These are phyloP conservation scores for Graphilbum fragrans DNA, from an alignment of 2,329 filamentous ascomycete genomes.

Conservation along the genomic window DNA sequence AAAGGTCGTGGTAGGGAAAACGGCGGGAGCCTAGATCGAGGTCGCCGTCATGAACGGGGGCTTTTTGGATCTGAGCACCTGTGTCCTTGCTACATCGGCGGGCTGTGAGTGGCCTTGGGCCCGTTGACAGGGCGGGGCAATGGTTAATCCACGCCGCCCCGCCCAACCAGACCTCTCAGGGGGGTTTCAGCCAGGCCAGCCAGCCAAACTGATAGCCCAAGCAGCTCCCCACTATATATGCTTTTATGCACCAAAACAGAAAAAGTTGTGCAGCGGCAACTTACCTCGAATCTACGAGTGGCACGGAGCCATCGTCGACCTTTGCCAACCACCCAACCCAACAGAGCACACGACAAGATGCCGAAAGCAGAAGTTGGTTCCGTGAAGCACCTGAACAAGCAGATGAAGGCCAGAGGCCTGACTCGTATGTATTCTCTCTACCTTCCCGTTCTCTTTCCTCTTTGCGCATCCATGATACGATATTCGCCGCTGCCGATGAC, in stretches of 20 bases:
- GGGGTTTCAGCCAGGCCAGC: too few relatives aligned
- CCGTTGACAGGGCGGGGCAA: slow-evolving; percentile 8
- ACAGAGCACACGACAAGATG: slow-evolving; percentile 46
- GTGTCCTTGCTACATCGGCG: not conserved
- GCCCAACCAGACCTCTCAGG: not conserved
- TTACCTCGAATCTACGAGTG: too few relatives aligned
- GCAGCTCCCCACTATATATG: too few relatives aligned
- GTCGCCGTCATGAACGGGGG: not conserved
- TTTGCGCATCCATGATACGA: not conserved
- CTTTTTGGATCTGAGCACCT: slow-evolving; percentile 2
- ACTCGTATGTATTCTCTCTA: slow-evolving; percentile 9
- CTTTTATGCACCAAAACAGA: not conserved
- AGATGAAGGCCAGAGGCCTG: slow-evolving; percentile 67
- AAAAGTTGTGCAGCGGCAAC: too few relatives aligned
- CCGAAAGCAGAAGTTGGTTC: slow-evolving; percentile 84
- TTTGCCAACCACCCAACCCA: too few relatives aligned
- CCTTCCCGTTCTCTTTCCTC: not conserved
- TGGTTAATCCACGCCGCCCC: slow-evolving; percentile 10
- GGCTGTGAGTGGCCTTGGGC: slow-evolving; percentile 1
- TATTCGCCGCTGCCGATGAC: not conserved
- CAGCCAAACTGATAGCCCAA: too few relatives aligned
- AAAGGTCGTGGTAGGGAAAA: too few relatives aligned
- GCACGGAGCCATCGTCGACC: too few relatives aligned
- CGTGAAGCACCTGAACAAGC: slow-evolving; percentile 83
- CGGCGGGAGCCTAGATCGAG: not conserved